Conservation (phyloP, 768 basidiomycete species). For the Steccherinum ochraceum region DNA sequence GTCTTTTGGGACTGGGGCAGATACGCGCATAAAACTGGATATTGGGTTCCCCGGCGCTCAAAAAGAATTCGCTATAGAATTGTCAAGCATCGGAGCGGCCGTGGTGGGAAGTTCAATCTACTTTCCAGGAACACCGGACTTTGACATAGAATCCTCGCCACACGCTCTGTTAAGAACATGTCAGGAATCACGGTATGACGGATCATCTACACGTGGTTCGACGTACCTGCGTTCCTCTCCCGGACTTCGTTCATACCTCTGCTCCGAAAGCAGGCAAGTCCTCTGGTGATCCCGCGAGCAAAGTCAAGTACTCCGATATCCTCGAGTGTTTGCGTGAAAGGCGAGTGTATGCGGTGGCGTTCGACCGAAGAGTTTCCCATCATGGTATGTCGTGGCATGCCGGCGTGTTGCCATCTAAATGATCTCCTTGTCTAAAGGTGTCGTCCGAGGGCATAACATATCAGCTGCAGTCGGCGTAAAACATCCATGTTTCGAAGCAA, state of each 20-base stretch:
- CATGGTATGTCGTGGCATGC: no score
- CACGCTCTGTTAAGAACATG: background rate
- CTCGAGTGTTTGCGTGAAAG: no score
- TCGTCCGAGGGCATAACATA: background rate
- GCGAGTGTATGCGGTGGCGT: no score
- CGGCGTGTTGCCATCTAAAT: background rate
- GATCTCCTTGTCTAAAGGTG: background rate
- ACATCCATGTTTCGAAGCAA: background rate
- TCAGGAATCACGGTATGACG: background rate
- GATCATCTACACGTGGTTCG: background rate
- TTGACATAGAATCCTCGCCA: background rate
- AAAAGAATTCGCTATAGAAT: background rate
- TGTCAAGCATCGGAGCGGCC: background rate
- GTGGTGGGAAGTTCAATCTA: background rate
- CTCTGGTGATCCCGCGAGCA: no score
- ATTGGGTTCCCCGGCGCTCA: background rate
- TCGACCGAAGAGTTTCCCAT: no score
- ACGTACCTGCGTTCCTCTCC: background rate
- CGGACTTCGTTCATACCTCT: no score
- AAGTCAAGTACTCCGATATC: no score
- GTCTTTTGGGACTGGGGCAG: background rate
- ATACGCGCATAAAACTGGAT: background rate
- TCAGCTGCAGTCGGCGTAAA: background rate
- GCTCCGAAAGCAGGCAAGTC: no score
- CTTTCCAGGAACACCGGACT: background rate